These are phyloP conservation scores for Chlorella sp. DNA, from an alignment of 139 green algal species.

Conservation along the genomic window DNA sequence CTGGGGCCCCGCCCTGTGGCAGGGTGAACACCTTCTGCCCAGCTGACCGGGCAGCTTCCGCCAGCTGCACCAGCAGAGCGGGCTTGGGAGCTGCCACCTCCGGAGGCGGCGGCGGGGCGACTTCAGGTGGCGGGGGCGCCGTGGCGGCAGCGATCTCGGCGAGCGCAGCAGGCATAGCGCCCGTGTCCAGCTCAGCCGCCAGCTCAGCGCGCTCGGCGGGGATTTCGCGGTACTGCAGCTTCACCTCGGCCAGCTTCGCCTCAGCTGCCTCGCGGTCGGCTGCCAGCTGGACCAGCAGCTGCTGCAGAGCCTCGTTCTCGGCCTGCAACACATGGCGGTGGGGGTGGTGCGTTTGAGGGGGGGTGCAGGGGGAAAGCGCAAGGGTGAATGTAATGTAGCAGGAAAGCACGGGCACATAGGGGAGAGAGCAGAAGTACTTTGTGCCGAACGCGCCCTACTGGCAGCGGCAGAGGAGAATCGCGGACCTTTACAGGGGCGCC, in stretches of 20 bases:
- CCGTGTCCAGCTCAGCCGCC: neutral
- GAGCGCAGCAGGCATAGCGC: neutral
- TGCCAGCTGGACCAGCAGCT: conserved; percentile 74
- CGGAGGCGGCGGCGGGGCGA: neutral
- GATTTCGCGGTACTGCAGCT: conserved; percentile 28
- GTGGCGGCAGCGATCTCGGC: neutral
- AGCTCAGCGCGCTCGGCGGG: neutral
- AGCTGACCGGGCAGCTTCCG: conserved; percentile 21
- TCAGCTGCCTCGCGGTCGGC: conserved; percentile 67
- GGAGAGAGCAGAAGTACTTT: too few relatives aligned
- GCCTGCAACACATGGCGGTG: conserved; percentile 49
- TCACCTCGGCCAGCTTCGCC: conserved; percentile 43
- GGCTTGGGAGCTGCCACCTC: neutral
- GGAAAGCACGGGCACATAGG: too few relatives aligned
- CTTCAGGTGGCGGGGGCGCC: neutral
- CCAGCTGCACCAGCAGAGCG: conserved; percentile 42
- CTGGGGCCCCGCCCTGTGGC: conserved; percentile 40
- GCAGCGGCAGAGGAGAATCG: too few relatives aligned
- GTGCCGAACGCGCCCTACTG: too few relatives aligned
- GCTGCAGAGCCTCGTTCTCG: conserved; percentile 80
- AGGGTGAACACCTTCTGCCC: conserved; percentile 45
- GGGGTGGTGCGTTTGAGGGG: too few relatives aligned
- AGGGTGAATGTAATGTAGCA: too few relatives aligned
- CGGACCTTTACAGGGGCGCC: too few relatives aligned
- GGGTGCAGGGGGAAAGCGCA: too few relatives aligned